These are phyloP conservation scores for Gossypium arboreum DNA, from an alignment of 345 rosid genomes.

Conservation along the genomic window DNA sequence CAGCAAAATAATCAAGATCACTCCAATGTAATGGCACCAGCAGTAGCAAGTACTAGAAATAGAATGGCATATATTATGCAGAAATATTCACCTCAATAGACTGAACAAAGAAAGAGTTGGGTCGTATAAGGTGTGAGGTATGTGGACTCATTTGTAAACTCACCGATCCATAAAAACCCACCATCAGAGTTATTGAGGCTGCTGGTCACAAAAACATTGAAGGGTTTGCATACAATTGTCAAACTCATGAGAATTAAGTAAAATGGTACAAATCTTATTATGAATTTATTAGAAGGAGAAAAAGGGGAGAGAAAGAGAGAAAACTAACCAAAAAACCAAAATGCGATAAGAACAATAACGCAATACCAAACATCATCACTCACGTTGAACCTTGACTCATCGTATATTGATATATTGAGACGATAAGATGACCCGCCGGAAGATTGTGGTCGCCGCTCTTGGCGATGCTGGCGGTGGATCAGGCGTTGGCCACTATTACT, in stretches of 20 bases:
- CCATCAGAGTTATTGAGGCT: constrained; percentile 51
- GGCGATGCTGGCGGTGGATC: constrained; percentile 13
- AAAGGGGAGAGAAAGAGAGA: neutral
- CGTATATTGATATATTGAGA: constrained; percentile 24
- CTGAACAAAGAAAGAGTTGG: constrained; percentile 47
- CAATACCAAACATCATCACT: constrained; percentile 46
- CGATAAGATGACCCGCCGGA: constrained; percentile 22
- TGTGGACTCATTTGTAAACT: constrained; percentile 40
- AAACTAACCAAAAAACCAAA: constrained; percentile 55
- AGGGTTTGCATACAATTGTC: too few relatives aligned
- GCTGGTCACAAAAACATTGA: constrained; percentile 18
- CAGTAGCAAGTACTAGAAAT: neutral
- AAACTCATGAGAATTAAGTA: neutral
- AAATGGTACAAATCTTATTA: neutral
- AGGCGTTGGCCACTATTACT: constrained; percentile 7
- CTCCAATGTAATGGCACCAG: neutral
- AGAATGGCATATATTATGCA: neutral
- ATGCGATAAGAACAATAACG: constrained; percentile 31
- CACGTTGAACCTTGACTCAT: constrained; percentile 10
- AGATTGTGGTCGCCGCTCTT: constrained; percentile 10
- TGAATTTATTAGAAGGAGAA: neutral
- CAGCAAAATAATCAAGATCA: constrained; percentile 13
- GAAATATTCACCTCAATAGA: constrained; percentile 35
- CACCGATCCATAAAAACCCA: constrained; percentile 47
- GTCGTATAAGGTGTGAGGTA: constrained; percentile 37